phyloP scores from a whole-genome alignment of 768 basidiomycete species.

The Suillus alpinus region DNA sequence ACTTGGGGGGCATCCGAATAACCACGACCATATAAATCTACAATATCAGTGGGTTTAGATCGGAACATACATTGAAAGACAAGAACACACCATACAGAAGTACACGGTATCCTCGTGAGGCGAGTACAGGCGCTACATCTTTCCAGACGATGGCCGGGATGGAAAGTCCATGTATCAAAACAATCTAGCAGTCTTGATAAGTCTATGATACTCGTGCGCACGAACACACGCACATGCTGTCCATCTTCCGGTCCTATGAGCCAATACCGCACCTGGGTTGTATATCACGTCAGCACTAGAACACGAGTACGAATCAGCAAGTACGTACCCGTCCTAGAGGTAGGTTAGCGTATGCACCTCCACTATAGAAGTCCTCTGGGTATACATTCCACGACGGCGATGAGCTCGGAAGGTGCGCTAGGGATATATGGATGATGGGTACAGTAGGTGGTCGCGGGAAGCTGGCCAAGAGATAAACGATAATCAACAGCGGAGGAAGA shows the following conservation, averaged over 20 bases:
- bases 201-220: background rate
- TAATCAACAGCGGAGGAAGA: slow-evolving; percentile 58
- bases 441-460: slow-evolving; percentile 62
- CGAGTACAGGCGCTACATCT: slow-evolving; percentile 66
- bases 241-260: slow-evolving; percentile 69
- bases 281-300: background rate
- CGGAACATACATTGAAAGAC: background rate
- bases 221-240: slow-evolving; percentile 46
- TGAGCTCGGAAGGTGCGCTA: slow-evolving; percentile 55
- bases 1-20: slow-evolving; percentile 79
- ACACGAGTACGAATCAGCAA: slow-evolving; percentile 3
- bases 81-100: slow-evolving; percentile 62
- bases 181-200: slow-evolving; percentile 44
- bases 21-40: slow-evolving; percentile 80
- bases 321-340: slow-evolving; percentile 62
- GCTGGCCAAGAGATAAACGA: slow-evolving; percentile 58
- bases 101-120: slow-evolving; percentile 64
- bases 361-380: slow-evolving; percentile 63
- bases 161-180: slow-evolving; percentile 76
- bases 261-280: slow-evolving; percentile 68
- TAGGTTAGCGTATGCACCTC: slow-evolving; percentile 58
- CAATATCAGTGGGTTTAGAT: background rate
- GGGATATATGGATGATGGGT: slow-evolving; percentile 50
- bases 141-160: slow-evolving; percentile 78
- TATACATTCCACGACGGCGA: slow-evolving; percentile 68